phyloP scores from a whole-genome alignment of 1,139 yeast genomes.

The Pichia sp. region DNA sequence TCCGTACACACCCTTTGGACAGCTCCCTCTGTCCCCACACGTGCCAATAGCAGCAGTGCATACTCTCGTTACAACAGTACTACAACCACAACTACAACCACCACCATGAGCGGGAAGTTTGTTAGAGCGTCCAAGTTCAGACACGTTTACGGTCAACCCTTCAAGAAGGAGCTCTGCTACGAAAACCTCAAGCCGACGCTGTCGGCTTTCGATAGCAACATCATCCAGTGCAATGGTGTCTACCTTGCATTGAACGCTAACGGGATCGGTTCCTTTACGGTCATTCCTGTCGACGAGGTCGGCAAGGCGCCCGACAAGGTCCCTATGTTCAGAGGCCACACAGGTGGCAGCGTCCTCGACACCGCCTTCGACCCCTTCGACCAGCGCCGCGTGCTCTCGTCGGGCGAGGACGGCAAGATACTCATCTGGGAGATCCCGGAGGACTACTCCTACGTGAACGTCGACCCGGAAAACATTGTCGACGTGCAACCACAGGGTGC shows the following conservation, averaged over 20 bases:
- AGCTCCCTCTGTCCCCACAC: too few relatives aligned
- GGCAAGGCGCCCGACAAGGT: conserved; percentile 96
- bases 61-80: neutral
- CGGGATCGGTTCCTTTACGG: conserved; percentile 97
- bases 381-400: conserved; percentile 68
- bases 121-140: conserved; percentile 96
- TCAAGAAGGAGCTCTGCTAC: conserved; percentile 82
- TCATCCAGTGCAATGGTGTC: conserved; percentile 79
- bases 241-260: conserved; percentile 81
- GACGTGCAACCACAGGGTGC: conserved; percentile 66
- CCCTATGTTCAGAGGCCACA: conserved; percentile 91
- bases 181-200: conserved; percentile 82
- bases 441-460: conserved; percentile 64
- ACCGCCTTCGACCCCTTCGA: conserved; percentile 93
- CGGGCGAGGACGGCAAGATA: conserved; percentile 89
- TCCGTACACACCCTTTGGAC: too few relatives aligned
- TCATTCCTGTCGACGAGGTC: conserved; percentile 76
- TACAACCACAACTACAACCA: neutral
- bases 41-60: too few relatives aligned
- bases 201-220: conserved; percentile 95
- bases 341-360: conserved; percentile 92
- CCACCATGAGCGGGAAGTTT: conserved; percentile 64
- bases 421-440: conserved; percentile 85
- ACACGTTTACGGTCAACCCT: conserved; percentile 90
- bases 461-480: conserved; percentile 57